Percentiles rank a stretch among this genome's conserved stretches.
Evolutionary conservation across 2,329 filamentous ascomycete genomes (phyloP).

Genomic region (Pseudogymnoascus sp.): DNA sequence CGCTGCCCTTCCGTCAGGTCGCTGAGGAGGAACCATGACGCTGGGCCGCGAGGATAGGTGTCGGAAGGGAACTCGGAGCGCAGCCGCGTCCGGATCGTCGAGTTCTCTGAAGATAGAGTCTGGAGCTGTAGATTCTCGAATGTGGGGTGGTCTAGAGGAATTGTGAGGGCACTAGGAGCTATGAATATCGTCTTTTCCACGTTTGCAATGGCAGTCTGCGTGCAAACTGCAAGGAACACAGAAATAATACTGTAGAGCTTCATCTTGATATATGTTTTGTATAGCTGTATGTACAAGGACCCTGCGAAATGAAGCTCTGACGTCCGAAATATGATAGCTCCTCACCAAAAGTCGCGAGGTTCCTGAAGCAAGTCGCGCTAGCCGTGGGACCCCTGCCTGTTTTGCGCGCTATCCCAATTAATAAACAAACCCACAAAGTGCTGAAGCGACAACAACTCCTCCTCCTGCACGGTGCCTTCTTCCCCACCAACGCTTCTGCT

Average conservation of each 20-base stretch:
- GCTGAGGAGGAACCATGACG: constrained; percentile 74
- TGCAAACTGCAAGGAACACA: constrained; percentile 15
- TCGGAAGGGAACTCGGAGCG: constrained; percentile 58
- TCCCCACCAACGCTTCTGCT: constrained; percentile 18
- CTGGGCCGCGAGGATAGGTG: constrained; percentile 44
- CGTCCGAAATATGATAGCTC: constrained; percentile 1
- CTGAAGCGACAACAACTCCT: constrained; percentile 9
- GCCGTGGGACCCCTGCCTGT: constrained; percentile 3
- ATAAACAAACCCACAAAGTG: constrained; percentile 12
- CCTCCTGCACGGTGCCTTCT: constrained; percentile 13
- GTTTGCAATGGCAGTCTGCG: constrained; percentile 51
- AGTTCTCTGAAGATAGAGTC: constrained; percentile 50
- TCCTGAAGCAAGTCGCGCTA: constrained; percentile 4
- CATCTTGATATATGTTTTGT: not conserved
- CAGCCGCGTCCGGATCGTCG: constrained; percentile 54
- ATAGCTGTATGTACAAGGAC: not conserved
- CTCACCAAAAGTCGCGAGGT: not conserved
- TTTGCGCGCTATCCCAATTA: constrained; percentile 9
- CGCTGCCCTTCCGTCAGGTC: constrained; percentile 61
- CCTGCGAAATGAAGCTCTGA: constrained; percentile 1
- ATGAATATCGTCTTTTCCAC: constrained; percentile 88
- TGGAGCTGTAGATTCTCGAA: constrained; percentile 56
- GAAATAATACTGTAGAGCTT: constrained; percentile 16
- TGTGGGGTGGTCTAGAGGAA: constrained; percentile 48
- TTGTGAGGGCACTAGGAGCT: constrained; percentile 51